Conservation (phyloP, 768 basidiomycete genomes). For the Kwoniella sp. region DNA sequence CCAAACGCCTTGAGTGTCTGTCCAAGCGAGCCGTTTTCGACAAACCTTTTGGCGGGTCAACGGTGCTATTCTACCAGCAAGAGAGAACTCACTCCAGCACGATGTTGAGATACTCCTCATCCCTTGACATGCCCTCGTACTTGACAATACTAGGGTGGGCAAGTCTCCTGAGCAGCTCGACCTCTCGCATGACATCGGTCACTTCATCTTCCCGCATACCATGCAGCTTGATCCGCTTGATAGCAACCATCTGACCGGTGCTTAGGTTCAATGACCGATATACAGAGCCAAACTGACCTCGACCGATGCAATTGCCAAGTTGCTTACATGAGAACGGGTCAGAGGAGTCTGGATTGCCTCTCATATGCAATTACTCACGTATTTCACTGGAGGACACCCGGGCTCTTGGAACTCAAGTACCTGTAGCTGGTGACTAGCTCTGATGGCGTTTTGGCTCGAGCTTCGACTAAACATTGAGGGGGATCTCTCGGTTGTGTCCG, state of each 20-base stretch:
- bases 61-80: not conserved
- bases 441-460: not conserved
- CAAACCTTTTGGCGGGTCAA: conserved; percentile 60
- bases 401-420: conserved; percentile 28
- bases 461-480: conserved; percentile 9
- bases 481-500: conserved; percentile 2
- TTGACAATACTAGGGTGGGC: conserved; percentile 94
- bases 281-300: conserved; percentile 94
- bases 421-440: conserved; percentile 18
- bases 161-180: conserved; percentile 82
- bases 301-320: conserved; percentile 95
- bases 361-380: conserved; percentile 2
- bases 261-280: conserved; percentile 90
- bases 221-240: conserved; percentile 86
- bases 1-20: conserved; percentile 92
- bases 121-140: conserved; percentile 92
- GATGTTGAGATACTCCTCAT: conserved; percentile 82
- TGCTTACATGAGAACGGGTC: conserved; percentile 58
- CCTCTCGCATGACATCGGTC: conserved; percentile 85
- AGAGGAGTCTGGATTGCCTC: too few species aligned
- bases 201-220: conserved; percentile 89
- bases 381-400: conserved; percentile 22
- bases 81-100: conserved; percentile 74
- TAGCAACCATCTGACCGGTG: conserved; percentile 97
- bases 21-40: conserved; percentile 91